Conservation (phyloP, 345 rosid species). For the Excoecaria agallocha region DNA sequence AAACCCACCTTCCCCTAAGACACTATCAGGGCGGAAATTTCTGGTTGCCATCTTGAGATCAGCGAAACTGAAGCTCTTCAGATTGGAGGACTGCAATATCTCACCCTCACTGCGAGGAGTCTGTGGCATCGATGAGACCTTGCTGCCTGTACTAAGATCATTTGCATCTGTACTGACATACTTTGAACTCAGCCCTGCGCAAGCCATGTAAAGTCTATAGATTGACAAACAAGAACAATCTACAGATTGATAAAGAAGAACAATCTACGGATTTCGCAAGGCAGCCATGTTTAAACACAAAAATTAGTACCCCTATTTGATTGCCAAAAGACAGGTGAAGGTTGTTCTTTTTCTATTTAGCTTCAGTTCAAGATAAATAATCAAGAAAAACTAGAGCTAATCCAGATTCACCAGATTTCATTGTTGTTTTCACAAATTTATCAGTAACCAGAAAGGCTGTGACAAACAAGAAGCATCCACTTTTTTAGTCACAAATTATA, state of each 20-base stretch:
- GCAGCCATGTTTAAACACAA: neutral
- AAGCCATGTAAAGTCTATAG: neutral
- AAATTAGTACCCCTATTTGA: neutral
- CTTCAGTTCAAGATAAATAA: neutral
- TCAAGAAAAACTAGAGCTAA: neutral
- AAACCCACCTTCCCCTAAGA: slow-evolving; percentile 93
- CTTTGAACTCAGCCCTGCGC: slow-evolving; percentile 51
- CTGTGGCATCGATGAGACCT: slow-evolving; percentile 52
- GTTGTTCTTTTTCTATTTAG: neutral
- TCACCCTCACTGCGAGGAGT: slow-evolving; percentile 88
- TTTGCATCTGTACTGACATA: slow-evolving; percentile 40
- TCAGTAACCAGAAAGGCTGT: slow-evolving; percentile 1
- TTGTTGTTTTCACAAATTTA: neutral
- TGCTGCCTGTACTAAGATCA: slow-evolving; percentile 52
- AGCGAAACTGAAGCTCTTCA: slow-evolving; percentile 65
- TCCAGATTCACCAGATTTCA: neutral
- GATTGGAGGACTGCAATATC: slow-evolving; percentile 63
- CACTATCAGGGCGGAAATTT: slow-evolving; percentile 92
- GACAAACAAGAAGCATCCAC: neutral
- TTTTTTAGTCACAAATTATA: neutral
- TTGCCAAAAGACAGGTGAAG: slow-evolving; percentile 1
- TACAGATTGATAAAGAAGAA: neutral
- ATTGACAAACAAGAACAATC: neutral
- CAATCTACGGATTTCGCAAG: neutral
- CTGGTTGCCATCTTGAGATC: slow-evolving; percentile 77